Conservation (phyloP, 1,284 basidiomycete species). For the Leucoagaricus sp. region DNA sequence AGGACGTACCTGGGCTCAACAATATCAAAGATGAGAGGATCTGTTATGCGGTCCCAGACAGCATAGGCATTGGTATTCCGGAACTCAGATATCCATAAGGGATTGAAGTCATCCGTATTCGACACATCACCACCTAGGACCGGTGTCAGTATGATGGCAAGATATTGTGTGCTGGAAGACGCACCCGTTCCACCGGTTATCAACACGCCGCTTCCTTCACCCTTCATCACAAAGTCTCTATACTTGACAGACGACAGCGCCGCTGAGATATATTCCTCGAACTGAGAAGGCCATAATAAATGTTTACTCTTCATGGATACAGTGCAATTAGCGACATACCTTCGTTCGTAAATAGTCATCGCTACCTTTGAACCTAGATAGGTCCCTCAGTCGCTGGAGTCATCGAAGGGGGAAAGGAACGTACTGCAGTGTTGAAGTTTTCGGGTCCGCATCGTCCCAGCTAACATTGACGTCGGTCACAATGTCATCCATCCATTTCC, state of each 20-base stretch:
- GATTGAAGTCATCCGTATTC: constrained; percentile 74
- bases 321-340: constrained; percentile 44
- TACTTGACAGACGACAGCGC: constrained; percentile 86
- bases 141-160: constrained; percentile 8
- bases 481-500: constrained; percentile 92
- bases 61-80: constrained; percentile 82
- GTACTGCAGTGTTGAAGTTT: constrained; percentile 63
- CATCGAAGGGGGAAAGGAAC: constrained; percentile 28
- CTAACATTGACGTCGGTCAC: constrained; percentile 82
- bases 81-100: constrained; percentile 84
- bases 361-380: constrained; percentile 79
- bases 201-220: constrained; percentile 59
- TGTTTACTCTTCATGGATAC: not conserved
- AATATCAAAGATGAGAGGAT: constrained; percentile 89
- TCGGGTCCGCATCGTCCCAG: constrained; percentile 70
- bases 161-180: constrained; percentile 19
- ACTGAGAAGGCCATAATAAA: constrained; percentile 41
- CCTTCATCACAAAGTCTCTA: constrained; percentile 75
- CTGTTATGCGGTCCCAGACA: constrained; percentile 86
- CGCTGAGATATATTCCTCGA: constrained; percentile 84
- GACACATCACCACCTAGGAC: constrained; percentile 33
- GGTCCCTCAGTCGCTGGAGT: constrained; percentile 13
- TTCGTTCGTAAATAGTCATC: constrained; percentile 91
- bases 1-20: constrained; percentile 77
- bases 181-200: constrained; percentile 64